Evolutionary conservation across 164 flowering plant species (phyloP).

Genomic region (Vitis vinifera): ASM3070453v1 NC_081814.1:9581001-9581500

Average conservation of each 20-base stretch:
- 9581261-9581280: slow-evolving; percentile 18
- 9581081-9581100: slow-evolving; percentile 3
- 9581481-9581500: slow-evolving; percentile 11
- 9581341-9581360: slow-evolving; percentile 16
- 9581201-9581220: slow-evolving; percentile 9
- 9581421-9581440: slow-evolving; percentile 4
- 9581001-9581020: slow-evolving; percentile 10
- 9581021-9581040: background rate
- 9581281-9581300: slow-evolving; percentile 14
- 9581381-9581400: slow-evolving; percentile 6
- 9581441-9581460: slow-evolving; percentile 10
- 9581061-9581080: background rate
- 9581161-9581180: slow-evolving; percentile 1
- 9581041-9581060: background rate
- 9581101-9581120: background rate
- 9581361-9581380: slow-evolving; percentile 3
- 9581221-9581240: background rate
- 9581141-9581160: slow-evolving; percentile 9
- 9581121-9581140: slow-evolving; percentile 3
- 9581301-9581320: slow-evolving; percentile 13
- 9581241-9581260: slow-evolving; percentile 5
- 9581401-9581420: slow-evolving; percentile 6
- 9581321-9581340: slow-evolving; percentile 7
- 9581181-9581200: background rate
- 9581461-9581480: slow-evolving; percentile 6